Conservation (phyloP, 306 rosid genomes). For the Rubus idaeus region DNA sequence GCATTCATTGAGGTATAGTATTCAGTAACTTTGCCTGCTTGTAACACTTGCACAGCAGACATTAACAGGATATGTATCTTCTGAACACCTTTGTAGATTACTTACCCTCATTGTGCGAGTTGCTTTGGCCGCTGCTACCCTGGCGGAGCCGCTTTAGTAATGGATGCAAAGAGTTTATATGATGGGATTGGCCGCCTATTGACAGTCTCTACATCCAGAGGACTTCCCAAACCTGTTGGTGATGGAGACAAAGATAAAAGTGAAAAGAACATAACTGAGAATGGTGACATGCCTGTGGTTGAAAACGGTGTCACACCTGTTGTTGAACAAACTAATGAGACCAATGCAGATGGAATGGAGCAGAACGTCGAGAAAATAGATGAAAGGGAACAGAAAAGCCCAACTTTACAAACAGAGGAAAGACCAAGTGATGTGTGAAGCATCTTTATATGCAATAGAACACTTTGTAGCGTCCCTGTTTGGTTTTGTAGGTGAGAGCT, state of each 20-base stretch:
- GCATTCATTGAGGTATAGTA: constrained; percentile 77
- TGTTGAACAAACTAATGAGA: constrained; percentile 39
- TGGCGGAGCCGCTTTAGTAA: constrained; percentile 64
- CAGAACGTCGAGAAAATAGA: constrained; percentile 3
- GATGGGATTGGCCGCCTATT: constrained; percentile 71
- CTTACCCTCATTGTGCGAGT: constrained; percentile 82
- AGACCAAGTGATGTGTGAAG: constrained; percentile 38
- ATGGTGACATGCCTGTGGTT: constrained; percentile 49
- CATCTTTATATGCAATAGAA: constrained; percentile 21
- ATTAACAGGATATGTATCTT: constrained; percentile 17
- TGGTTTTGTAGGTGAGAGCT: constrained; percentile 27
- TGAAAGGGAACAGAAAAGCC: constrained; percentile 36
- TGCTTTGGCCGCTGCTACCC: constrained; percentile 97
- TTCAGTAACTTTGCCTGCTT: constrained; percentile 4
- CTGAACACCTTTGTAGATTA: constrained; percentile 49
- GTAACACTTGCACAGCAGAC: constrained; percentile 1
- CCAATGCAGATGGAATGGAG: constrained; percentile 27
- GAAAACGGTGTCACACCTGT: constrained; percentile 60
- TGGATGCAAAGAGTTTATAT: constrained; percentile 70
- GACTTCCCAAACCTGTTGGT: constrained; percentile 54
- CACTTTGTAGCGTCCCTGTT: constrained; percentile 1
- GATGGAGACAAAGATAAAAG: constrained; percentile 42
- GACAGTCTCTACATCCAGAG: constrained; percentile 68
- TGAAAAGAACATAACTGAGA: constrained; percentile 46
- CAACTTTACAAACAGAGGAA: constrained; percentile 36